These are phyloP conservation scores for Pythium guiyangense DNA, from an alignment of 352 stramenopile species.

Conservation along the genomic window DNA sequence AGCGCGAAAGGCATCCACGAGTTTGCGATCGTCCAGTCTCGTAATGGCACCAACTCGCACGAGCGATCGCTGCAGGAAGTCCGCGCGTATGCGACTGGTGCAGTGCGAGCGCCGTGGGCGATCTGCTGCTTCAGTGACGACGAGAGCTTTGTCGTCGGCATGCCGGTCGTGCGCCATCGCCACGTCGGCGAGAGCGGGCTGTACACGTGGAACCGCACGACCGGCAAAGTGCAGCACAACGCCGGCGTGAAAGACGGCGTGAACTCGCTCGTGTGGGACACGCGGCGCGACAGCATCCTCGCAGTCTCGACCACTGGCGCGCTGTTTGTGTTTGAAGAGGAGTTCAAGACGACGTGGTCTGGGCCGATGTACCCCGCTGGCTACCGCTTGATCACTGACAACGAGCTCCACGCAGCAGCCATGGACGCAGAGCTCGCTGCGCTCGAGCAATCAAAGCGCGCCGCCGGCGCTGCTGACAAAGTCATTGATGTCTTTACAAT, in stretches of 20 bases:
- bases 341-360: constrained; percentile 72
- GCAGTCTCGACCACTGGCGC: constrained; percentile 61
- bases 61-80: constrained; percentile 33
- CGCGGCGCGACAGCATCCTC: constrained; percentile 42
- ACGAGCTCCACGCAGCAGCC: constrained; percentile 49
- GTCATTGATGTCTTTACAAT: constrained; percentile 52
- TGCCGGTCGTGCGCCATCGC: constrained; percentile 71
- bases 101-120: constrained; percentile 68
- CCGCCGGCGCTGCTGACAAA: background rate
- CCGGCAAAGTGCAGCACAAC: constrained; percentile 60
- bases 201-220: constrained; percentile 69
- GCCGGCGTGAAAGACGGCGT: constrained; percentile 72
- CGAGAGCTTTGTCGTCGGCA: constrained; percentile 64
- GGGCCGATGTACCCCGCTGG: constrained; percentile 82
- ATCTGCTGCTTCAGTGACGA: constrained; percentile 65
- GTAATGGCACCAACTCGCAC: too few species aligned
- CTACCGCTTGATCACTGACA: constrained; percentile 78
- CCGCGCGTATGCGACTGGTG: constrained; percentile 54
- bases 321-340: constrained; percentile 67
- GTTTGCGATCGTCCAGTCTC: constrained; percentile 27
- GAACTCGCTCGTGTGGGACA: constrained; percentile 56
- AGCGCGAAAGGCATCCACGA: constrained; percentile 80
- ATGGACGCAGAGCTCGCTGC: constrained; percentile 34
- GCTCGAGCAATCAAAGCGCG: constrained; percentile 10
- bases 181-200: constrained; percentile 77